These are phyloP conservation scores for Podospora pseudopauciseta DNA, from an alignment of 495 filamentous ascomycete genomes.

Conservation along the genomic window DNA sequence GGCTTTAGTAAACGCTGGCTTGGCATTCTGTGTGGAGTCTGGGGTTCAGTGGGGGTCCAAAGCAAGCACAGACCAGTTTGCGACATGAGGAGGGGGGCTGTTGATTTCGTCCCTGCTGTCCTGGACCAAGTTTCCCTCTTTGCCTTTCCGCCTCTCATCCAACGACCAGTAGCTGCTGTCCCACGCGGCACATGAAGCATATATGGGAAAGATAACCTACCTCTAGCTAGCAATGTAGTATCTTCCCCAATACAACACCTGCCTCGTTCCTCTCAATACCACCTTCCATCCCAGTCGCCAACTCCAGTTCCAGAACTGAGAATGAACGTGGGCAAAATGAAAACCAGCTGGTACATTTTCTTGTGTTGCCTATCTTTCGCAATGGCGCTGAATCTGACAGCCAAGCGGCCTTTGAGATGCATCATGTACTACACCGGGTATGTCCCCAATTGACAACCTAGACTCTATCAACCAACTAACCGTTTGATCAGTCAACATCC, in stretches of 20 bases:
- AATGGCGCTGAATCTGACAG: slow-evolving; percentile 22
- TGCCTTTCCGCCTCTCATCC: too few relatives aligned
- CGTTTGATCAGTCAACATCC: slow-evolving; percentile 47
- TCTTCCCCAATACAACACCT: too few relatives aligned
- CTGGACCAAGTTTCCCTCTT: neutral
- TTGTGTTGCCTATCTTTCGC: slow-evolving; percentile 19
- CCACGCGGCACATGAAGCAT: neutral
- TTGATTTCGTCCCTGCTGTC: neutral
- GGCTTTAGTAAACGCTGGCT: neutral
- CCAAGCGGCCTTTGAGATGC: slow-evolving; percentile 32
- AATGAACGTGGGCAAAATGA: slow-evolving; percentile 6
- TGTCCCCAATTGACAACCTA: neutral
- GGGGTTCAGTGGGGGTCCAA: neutral
- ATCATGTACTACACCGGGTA: slow-evolving; percentile 62
- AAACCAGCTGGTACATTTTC: slow-evolving; percentile 11
- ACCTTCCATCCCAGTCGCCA: too few relatives aligned
- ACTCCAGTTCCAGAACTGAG: too few relatives aligned
- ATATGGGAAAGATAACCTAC: neutral
- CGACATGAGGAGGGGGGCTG: too few relatives aligned
- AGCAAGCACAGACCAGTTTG: neutral
- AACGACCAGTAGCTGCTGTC: too few relatives aligned
- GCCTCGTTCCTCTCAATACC: too few relatives aligned
- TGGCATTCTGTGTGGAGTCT: neutral
- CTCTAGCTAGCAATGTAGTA: too few relatives aligned
- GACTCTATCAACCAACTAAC: neutral